Conservation (phyloP, 164 flowering plant genomes). For the Stephania yunnanensis region DNA sequence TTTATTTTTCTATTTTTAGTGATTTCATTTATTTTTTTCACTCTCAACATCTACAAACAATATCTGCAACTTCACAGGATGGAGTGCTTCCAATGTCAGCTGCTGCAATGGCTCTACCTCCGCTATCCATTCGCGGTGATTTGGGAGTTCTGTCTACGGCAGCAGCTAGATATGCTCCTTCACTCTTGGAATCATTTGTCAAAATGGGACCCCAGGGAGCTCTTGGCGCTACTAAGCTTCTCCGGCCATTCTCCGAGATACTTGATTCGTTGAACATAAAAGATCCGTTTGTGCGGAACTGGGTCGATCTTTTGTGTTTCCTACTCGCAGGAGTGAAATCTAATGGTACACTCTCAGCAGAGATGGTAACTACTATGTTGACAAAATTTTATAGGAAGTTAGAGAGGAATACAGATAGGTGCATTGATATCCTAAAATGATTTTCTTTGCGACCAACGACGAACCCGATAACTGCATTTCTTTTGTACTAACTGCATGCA, state of each 20-base stretch:
- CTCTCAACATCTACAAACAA: neutral
- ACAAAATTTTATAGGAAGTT: neutral
- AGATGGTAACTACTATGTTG: slow-evolving; percentile 63
- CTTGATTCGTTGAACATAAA: slow-evolving; percentile 73
- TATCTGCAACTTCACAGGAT: slow-evolving; percentile 45
- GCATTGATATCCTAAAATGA: too few relatives aligned
- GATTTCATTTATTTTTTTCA: neutral
- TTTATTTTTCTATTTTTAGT: neutral
- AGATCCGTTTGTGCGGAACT: slow-evolving; percentile 82
- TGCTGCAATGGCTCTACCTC: slow-evolving; percentile 96
- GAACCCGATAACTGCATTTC: neutral
- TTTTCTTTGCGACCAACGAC: too few relatives aligned
- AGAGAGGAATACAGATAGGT: neutral
- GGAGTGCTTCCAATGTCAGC: slow-evolving; percentile 82
- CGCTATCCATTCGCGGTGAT: slow-evolving; percentile 87
- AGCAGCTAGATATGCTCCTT: slow-evolving; percentile 84
- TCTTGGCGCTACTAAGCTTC: slow-evolving; percentile 87
- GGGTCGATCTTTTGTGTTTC: slow-evolving; percentile 88
- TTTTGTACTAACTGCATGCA: neutral
- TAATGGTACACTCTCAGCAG: slow-evolving; percentile 89
- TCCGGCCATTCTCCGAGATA: slow-evolving; percentile 85
- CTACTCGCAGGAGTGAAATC: slow-evolving; percentile 96
- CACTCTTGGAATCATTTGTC: slow-evolving; percentile 72
- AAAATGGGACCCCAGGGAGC: slow-evolving; percentile 95
- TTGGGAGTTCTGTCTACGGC: slow-evolving; percentile 84